A percentile compares a stretch with the other conserved stretches of the same genome.
phyloP scores from a whole-genome alignment of 2,329 filamentous ascomycete genomes.

The Stagonosporopsis rhizophila region DNA sequence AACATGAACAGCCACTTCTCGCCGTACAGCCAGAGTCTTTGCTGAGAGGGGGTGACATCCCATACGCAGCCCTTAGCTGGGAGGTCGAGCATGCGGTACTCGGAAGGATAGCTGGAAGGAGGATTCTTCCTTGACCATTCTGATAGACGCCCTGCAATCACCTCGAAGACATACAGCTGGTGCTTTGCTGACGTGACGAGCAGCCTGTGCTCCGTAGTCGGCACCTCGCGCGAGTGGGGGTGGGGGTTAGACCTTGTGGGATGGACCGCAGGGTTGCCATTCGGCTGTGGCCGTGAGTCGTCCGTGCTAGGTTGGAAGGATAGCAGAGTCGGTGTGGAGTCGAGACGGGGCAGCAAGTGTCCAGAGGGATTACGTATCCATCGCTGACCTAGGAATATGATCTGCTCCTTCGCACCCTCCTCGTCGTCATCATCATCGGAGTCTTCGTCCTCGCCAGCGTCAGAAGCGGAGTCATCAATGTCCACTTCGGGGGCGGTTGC shows the following conservation, averaged over 20 bases:
- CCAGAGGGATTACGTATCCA: conserved; percentile 80
- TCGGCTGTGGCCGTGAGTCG: conserved; percentile 38
- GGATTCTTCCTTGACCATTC: conserved; percentile 88
- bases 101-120: conserved; percentile 73
- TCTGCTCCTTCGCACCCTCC: conserved; percentile 49
- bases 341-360: conserved; percentile 54
- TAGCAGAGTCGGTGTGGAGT: conserved; percentile 55
- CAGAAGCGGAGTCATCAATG: conserved; percentile 41
- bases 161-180: conserved; percentile 79
- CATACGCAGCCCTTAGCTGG: conserved; percentile 84
- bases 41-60: conserved; percentile 66
- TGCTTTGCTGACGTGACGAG: conserved; percentile 69
- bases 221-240: conserved; percentile 63
- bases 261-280: conserved; percentile 58
- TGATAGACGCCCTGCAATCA: conserved; percentile 76
- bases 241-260: conserved; percentile 59
- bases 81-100: conserved; percentile 78
- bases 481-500: conserved; percentile 52
- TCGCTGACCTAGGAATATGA: conserved; percentile 65
- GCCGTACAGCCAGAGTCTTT: conserved; percentile 85
- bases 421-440: conserved; percentile 57
- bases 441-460: conserved; percentile 42
- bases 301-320: conserved; percentile 54
- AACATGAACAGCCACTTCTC: conserved; percentile 91
- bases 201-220: conserved; percentile 62